Evolutionary conservation across 192 early-diverging fungal species (phyloP), one percentile per base, ranked within the genome.

Genomic region (Lobosporangium transversale): DNA sequence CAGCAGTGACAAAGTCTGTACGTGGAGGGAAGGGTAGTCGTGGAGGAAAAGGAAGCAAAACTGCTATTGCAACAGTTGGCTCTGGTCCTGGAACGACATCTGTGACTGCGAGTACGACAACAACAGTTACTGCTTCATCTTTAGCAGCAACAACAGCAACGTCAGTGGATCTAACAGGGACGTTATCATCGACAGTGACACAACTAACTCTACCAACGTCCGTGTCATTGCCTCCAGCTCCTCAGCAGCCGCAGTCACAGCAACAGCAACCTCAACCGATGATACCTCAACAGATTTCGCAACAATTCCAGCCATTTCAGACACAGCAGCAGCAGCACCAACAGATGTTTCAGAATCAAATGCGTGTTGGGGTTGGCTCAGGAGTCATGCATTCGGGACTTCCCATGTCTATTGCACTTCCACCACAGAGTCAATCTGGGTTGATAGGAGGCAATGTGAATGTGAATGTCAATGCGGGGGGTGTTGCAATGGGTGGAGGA

Each of bases 1-100:
- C 26, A 10, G 9, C 59, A 8, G 20, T 54, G 4, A 21, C 60
- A 15, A 50, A 61, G 14, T n/a, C 44, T 30, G 18, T 36, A 17
- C 59, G 60, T 2, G 21, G 35, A 7, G 26, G 68, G 20, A 71
- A 71, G 54, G 60, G 60, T 4, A 71, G 60, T 58, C 59, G 68
- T 29, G 43, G 43, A 57, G 55, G 65, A 2, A 71, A 71, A 33
- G 68, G 43, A n/a, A 40, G 30, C 48, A 68, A 68, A 44, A 32
- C 56, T 3, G 33, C 30, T 17, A 33, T 30, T 30, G 23, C 29
- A 23, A 42, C 53, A 24, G 20, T 29, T 8, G 43, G 43, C 1
- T 8, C 53, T 40, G 37, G 7, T 40, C 7, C 37, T 40, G 37
- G 8, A 40, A 14, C 14, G 37, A 14, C 37, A 40, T 40, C 37